Evolutionary conservation across 495 filamentous ascomycete genomes (phyloP), one percentile per base, ranked within the genome.

Genomic region (Amniculicola lignicola): DNA sequence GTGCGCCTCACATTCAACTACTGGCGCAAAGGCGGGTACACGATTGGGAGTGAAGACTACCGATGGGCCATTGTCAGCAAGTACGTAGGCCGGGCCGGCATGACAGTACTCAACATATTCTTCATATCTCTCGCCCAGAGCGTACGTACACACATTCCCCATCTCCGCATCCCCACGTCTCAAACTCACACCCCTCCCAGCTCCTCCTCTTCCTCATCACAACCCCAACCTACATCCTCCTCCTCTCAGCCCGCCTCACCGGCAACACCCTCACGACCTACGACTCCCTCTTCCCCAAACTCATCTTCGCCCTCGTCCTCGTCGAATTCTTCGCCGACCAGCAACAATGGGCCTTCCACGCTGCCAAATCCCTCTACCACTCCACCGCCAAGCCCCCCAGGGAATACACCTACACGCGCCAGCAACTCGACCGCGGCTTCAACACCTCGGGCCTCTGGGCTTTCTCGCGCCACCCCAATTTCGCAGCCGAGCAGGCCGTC

Each of bases 1-100:
- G 88, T 92, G 44, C 86, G 94, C 33, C 74, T 99, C 66, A 95
- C 93, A 2, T 96, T 79, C 79, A 99, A 99, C 72, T 99, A 95
- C 70, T 96, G 87, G 87, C 86, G 94, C 44, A 94, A 88, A 70
- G 94, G 94, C 16, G 94, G 94, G 15, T 99, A 97, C 68, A 71
- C 74, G 21, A 77, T 89, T 53, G 92, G 93, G 24, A 84, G 82
- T 10, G 91, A 99, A 70, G 94, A 99, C 71, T 99, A 99, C 69
- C 81, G 94, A 68, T 96, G 92, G 92, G 56, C 72, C 36, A 74
- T 83, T 15, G 58, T 85, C 29, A 75, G 73, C 48, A 64, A 75
- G 16, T 69, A 76, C 36, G 71, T 80, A 29, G 78, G 73, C 56
- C 70, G 71, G 2, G 71, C 74, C 22, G 62, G 84, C 12, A 94